phyloP scores from a whole-genome alignment of 202 grass and related monocot genomes.

The Carex sylvatica region DNA sequence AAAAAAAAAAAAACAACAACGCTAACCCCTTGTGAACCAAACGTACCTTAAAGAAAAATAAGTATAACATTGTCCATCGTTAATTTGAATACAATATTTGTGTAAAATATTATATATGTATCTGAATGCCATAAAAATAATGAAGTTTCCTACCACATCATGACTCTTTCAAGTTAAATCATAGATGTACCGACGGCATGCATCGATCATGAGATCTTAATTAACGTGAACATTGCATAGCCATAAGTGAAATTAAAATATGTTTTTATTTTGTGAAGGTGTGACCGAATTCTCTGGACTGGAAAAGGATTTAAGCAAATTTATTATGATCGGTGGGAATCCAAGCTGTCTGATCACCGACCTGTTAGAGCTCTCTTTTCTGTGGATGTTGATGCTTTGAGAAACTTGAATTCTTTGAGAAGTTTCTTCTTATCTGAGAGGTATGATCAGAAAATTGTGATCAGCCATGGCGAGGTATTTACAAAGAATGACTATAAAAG shows the following conservation, averaged over 20 bases:
- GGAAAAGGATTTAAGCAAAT: slow-evolving; percentile 58
- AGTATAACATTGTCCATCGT: too few relatives aligned
- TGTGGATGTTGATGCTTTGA: slow-evolving; percentile 46
- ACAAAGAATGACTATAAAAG: background rate
- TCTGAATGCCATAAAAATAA: too few relatives aligned
- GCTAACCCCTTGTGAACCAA: too few relatives aligned
- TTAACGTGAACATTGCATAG: background rate
- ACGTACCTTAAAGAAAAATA: too few relatives aligned
- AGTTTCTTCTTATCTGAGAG: slow-evolving; percentile 77
- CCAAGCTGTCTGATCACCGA: slow-evolving; percentile 73
- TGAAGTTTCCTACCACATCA: too few relatives aligned
- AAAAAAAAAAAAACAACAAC: too few relatives aligned
- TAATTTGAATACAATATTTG: too few relatives aligned
- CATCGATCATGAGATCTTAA: too few relatives aligned
- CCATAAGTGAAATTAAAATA: background rate
- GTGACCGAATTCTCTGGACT: slow-evolving; percentile 75
- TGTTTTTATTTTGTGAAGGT: slow-evolving; percentile 29
- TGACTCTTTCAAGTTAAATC: too few relatives aligned
- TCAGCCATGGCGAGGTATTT: background rate
- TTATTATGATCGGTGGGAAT: slow-evolving; percentile 58
- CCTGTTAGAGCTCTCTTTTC: slow-evolving; percentile 65
- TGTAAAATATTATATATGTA: too few relatives aligned
- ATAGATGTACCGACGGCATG: too few relatives aligned
- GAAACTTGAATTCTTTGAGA: slow-evolving; percentile 59
- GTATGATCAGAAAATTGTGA: slow-evolving; percentile 29